Evolutionary conservation across 1,284 basidiomycete species (phyloP).

Genomic region (Phellopilus nigrolimitatus): DNA sequence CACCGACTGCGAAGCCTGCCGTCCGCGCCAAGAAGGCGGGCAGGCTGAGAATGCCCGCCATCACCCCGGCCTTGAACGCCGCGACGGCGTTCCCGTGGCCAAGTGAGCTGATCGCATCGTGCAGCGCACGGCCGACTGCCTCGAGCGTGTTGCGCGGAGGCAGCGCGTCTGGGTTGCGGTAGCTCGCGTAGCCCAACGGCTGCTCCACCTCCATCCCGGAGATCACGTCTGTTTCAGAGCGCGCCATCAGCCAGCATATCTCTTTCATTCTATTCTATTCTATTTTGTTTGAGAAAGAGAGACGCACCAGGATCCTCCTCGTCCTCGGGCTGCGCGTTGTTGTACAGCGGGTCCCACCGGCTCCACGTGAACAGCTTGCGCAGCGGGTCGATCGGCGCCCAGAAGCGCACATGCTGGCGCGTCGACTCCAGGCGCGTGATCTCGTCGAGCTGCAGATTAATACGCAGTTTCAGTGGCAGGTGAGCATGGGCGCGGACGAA

Average conservation of each 20-base stretch:
- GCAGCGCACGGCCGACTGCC: conserved; percentile 41
- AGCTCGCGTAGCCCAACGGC: conserved; percentile 46
- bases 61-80: conserved; percentile 72
- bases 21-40: not conserved
- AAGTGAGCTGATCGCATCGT: conserved; percentile 37
- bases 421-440: conserved; percentile 55
- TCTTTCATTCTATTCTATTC: too few relatives aligned
- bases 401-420: conserved; percentile 43
- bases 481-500: too few relatives aligned
- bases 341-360: conserved; percentile 43
- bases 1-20: not conserved
- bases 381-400: conserved; percentile 57
- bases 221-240: conserved; percentile 44
- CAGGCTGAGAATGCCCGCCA: conserved; percentile 41
- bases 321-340: conserved; percentile 40
- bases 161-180: conserved; percentile 71
- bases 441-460: conserved; percentile 41
- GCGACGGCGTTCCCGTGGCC: conserved; percentile 62
- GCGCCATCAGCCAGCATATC: not conserved
- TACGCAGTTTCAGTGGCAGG: too few relatives aligned
- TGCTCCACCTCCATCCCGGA: conserved; percentile 47
- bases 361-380: conserved; percentile 38
- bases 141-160: conserved; percentile 61
- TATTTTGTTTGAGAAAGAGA: not conserved
- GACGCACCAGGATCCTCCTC: conserved; percentile 50